Base-by-base conservation (phyloP, 768 basidiomycete genomes). In the Phaeolepiota aurea region DNA sequence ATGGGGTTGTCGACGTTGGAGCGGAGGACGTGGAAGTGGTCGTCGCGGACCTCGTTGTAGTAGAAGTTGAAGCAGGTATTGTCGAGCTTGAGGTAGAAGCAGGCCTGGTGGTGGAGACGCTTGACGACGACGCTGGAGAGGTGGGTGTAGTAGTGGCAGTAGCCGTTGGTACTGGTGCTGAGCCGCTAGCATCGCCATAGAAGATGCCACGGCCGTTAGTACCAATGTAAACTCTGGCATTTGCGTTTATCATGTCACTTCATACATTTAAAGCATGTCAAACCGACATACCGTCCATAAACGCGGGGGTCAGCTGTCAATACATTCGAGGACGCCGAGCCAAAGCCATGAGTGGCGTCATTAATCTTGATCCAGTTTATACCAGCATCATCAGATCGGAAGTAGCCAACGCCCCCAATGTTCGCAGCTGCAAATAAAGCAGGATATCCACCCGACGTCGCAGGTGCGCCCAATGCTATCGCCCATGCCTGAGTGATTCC, bases 191-290 rank as follows among this genome's bases (percentile, higher is more conserved):
- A 46, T 74, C 71, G 0, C 71, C 75, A 45, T 67, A 76, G 54
- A 75, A 77, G 32, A 69, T 71, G 12, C 76, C 76, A 21, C 77
- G 70, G 18, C 76, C 77, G 47, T 78, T 77, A 3, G 76, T 79
- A 3, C 76, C 76, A 28, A 78, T 66, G 46, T 79, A 79, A 0
- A 76, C 74, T 7, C 77, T 77, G 41, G 25, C 20, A 23, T 37
- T 18, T 14, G 31, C 4, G 21, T 4, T 30, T 18, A 14, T 18
- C n/a, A n/a, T n/a, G n/a, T n/a, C n/a, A 25, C 15, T 20, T 14
- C 10, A 22, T 28, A 7, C 16, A 16, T 12, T 9, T n/a, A 20
- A 40, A 20, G 15, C 10, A 35, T 16, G 18, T 19, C 18, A 21
- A 35, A n/a, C 14, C 3, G 2, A 51, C 66, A 48, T 37, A 76